Conservation (phyloP, 2,329 filamentous ascomycete species). For the Arachnopeziza araneosa region DNA sequence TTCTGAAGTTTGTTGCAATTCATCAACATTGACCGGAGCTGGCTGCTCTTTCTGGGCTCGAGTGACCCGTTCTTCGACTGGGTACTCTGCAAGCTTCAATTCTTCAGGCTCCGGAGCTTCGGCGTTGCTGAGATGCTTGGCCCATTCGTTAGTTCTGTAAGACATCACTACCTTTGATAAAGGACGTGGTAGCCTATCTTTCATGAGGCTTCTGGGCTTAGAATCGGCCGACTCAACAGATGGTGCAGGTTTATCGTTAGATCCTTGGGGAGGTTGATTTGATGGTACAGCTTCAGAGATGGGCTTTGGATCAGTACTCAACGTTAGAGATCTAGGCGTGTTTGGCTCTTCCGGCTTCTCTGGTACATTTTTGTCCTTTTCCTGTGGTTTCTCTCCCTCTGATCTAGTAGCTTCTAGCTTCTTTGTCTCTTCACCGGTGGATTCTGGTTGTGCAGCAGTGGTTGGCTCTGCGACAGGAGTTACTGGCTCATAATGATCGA, state of each 20-base stretch:
- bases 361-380: neutral
- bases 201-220: constrained; percentile 45
- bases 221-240: constrained; percentile 41
- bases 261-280: constrained; percentile 7
- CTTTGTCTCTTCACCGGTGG: neutral
- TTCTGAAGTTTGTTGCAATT: constrained; percentile 57
- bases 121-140: constrained; percentile 76
- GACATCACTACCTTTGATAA: constrained; percentile 73
- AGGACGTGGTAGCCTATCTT: constrained; percentile 60
- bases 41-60: constrained; percentile 42
- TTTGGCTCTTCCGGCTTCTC: neutral
- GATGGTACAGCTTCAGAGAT: constrained; percentile 4
- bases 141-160: constrained; percentile 94
- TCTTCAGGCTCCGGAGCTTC: constrained; percentile 65
- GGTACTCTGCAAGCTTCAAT: constrained; percentile 43
- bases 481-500: neutral
- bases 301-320: constrained; percentile 20
- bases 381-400: neutral
- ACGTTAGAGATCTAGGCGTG: constrained; percentile 12
- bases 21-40: constrained; percentile 57
- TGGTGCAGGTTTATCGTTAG: constrained; percentile 11
- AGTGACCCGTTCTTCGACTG: constrained; percentile 28
- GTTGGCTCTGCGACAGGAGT: neutral
- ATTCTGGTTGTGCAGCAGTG: neutral
- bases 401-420: neutral